Evolutionary conservation across 371 early-diverging fungal genomes (phyloP).

Genomic region (Actinomucor elegans): DNA sequence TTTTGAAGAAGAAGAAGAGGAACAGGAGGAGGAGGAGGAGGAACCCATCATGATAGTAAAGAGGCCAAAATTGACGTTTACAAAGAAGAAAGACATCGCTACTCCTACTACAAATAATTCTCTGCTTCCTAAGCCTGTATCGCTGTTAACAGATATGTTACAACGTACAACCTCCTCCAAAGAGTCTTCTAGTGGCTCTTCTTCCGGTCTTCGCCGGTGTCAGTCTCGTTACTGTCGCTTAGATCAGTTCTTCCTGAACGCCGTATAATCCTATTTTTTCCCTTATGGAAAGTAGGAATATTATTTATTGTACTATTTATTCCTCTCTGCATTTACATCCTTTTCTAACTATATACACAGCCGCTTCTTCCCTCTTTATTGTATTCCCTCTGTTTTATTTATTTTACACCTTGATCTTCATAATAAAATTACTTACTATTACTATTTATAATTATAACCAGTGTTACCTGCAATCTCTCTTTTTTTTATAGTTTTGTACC

Average conservation of each 20-base stretch:
- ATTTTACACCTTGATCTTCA: not conserved
- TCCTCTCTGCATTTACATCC: not conserved
- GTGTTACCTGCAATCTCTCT: too few relatives aligned
- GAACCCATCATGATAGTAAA: not conserved
- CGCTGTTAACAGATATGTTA: conserved; percentile 22
- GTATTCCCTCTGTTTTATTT: not conserved
- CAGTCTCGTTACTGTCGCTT: conserved; percentile 22
- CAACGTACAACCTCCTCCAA: conserved; percentile 2
- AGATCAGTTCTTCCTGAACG: conserved; percentile 22
- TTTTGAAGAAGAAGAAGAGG: not conserved
- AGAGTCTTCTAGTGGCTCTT: not conserved
- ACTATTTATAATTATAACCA: too few relatives aligned
- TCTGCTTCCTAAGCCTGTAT: conserved; percentile 16
- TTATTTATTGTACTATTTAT: not conserved
- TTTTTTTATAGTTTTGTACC: too few relatives aligned
- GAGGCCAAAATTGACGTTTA: conserved; percentile 2
- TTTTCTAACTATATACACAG: not conserved
- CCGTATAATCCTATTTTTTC: not conserved
- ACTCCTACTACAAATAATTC: not conserved
- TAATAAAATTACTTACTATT: too few relatives aligned
- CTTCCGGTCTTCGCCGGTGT: conserved; percentile 26
- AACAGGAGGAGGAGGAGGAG: not conserved
- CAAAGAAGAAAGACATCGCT: conserved; percentile 1
- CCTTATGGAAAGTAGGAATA: not conserved
- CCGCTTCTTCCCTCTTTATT: not conserved